Conservation (phyloP, 129 eudicot species). For the Artemisia tridentata region DNA sequence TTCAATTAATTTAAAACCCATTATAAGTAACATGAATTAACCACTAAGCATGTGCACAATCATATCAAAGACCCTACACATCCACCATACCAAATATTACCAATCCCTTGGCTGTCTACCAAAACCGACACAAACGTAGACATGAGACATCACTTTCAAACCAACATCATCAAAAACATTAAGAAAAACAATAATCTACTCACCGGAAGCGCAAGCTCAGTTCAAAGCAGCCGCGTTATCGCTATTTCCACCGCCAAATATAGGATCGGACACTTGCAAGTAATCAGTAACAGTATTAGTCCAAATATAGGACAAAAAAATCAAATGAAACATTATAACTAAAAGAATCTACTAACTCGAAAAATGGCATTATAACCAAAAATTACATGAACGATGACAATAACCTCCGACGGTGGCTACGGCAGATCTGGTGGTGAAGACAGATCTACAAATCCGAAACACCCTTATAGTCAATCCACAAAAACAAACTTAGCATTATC, state of each 20-base stretch:
- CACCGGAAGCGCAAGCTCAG: slow-evolving; percentile 86
- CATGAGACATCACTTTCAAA: slow-evolving; percentile 25
- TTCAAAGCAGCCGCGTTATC: slow-evolving; percentile 46
- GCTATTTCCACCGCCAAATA: slow-evolving; percentile 38
- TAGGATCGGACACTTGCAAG: slow-evolving; percentile 47
- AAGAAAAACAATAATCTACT: slow-evolving; percentile 24
- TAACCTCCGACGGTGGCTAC: no score
- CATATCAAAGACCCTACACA: not conserved
- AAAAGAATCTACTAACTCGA: no score
- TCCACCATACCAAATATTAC: slow-evolving; percentile 10
- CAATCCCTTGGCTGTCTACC: slow-evolving; percentile 32
- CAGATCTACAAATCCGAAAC: no score
- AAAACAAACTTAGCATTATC: no score
- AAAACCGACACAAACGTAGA: slow-evolving; percentile 25
- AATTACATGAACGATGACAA: no score
- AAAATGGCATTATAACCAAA: no score
- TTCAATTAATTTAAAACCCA: slow-evolving; percentile 15
- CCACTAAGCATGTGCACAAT: slow-evolving; percentile 35
- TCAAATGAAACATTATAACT: no score
- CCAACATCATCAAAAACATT: slow-evolving; percentile 15
- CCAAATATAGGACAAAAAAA: no score
- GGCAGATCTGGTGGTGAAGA: no score
- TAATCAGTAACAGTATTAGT: slow-evolving; percentile 32
- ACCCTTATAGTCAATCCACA: not conserved
- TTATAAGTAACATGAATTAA: slow-evolving; percentile 14